These are phyloP conservation scores for Oldenlandia corymbosa DNA, from an alignment of 257 asterid genomes.

Conservation along the genomic window DNA sequence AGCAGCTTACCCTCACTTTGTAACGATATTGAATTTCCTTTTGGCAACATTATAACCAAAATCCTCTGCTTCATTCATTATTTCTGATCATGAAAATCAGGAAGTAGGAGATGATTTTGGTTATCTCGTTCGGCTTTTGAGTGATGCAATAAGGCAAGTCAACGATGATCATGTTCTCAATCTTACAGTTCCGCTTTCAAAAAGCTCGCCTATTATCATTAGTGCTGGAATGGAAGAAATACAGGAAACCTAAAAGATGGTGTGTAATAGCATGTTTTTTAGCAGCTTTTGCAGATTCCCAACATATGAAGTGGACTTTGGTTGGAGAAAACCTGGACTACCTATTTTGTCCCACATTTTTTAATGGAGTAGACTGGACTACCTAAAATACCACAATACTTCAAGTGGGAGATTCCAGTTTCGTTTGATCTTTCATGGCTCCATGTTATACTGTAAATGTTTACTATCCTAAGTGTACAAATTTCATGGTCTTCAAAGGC, in stretches of 20 bases:
- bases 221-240: background rate
- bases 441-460: no score
- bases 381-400: no score
- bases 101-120: background rate
- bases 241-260: background rate
- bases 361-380: no score
- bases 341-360: no score
- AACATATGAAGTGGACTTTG: slow-evolving; percentile 17
- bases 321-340: slow-evolving; percentile 18
- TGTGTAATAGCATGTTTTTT: background rate
- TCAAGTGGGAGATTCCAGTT: no score
- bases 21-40: background rate
- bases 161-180: slow-evolving; percentile 7
- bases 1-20: slow-evolving; percentile 2
- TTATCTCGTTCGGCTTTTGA: slow-evolving; percentile 13
- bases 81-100: background rate
- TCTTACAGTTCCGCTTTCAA: no score
- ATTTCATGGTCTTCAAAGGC: no score
- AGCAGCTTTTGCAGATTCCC: slow-evolving; percentile 17
- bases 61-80: background rate
- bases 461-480: no score
- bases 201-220: background rate
- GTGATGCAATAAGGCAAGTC: slow-evolving; percentile 21
- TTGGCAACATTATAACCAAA: slow-evolving; percentile 15
- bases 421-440: no score